Evolutionary conservation across 2,329 filamentous ascomycete genomes (phyloP).

Genomic region (Colletotrichum cereale): DNA sequence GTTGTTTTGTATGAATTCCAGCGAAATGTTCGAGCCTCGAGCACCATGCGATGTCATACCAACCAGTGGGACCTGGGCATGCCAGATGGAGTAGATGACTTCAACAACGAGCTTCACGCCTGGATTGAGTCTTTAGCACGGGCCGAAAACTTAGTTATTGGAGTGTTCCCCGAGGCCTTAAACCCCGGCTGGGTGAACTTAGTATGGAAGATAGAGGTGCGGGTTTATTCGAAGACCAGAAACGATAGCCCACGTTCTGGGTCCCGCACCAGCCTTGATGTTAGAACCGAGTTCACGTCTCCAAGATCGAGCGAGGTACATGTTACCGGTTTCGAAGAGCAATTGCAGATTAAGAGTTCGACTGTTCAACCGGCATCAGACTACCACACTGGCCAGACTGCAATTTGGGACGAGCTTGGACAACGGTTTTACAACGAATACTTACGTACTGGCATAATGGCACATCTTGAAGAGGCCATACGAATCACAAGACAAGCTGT

Average conservation of each 20-base stretch:
- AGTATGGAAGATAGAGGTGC: constrained; percentile 5
- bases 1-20: neutral
- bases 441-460: too few species aligned
- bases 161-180: neutral
- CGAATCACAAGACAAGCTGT: too few species aligned
- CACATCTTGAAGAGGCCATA: neutral
- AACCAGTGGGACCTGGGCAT: constrained; percentile 1
- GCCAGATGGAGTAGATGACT: neutral
- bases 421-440: too few species aligned
- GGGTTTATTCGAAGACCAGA: neutral
- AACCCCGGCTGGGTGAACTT: constrained; percentile 1
- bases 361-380: neutral
- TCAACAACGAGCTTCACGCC: neutral
- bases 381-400: neutral
- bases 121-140: neutral
- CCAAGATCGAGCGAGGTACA: too few species aligned
- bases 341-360: too few species aligned
- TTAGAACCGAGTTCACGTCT: too few species aligned
- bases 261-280: neutral
- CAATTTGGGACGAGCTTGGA: too few species aligned
- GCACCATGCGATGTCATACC: neutral
- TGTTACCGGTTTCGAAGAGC: too few species aligned
- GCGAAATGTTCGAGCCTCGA: constrained; percentile 1
- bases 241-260: neutral
- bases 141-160: neutral